These are phyloP conservation scores for Neopestalotiopsis clavispora DNA, from an alignment of 2,329 filamentous ascomycete species.

Conservation along the genomic window DNA sequence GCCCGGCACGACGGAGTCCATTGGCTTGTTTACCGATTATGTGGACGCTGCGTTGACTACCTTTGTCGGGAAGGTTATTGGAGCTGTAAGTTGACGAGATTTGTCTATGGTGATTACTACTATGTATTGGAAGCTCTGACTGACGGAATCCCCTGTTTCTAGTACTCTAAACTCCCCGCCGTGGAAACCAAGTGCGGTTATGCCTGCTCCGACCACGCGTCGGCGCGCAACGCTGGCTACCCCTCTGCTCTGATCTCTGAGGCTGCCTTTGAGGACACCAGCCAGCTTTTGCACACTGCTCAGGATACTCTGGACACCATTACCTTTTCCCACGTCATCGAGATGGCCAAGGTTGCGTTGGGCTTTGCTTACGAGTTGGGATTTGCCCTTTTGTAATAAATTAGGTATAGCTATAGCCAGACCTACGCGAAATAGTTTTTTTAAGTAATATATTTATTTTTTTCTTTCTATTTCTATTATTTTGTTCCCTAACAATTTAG, in stretches of 20 bases:
- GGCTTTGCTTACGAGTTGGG: slow-evolving; percentile 53
- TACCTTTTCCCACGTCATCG: slow-evolving; percentile 68
- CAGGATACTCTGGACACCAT: slow-evolving; percentile 74
- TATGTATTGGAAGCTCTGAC: not conserved
- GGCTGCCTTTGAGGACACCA: slow-evolving; percentile 61
- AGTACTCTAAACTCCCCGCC: slow-evolving; percentile 44
- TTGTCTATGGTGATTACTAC: no score
- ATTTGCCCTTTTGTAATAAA: slow-evolving; percentile 28
- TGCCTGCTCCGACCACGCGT: slow-evolving; percentile 71
- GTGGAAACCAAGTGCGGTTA: slow-evolving; percentile 58
- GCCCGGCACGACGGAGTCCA: slow-evolving; percentile 30
- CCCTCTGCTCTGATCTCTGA: slow-evolving; percentile 69
- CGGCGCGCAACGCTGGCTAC: slow-evolving; percentile 68
- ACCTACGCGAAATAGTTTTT: no score
- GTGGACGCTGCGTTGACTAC: slow-evolving; percentile 39
- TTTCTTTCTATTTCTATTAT: no score
- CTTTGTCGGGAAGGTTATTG: slow-evolving; percentile 44
- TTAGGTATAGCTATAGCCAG: no score
- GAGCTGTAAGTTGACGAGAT: slow-evolving; percentile 24
- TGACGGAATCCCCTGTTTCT: not conserved
- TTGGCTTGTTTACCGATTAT: slow-evolving; percentile 47
- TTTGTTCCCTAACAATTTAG: no score
- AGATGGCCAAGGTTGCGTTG: slow-evolving; percentile 60
- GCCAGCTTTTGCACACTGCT: slow-evolving; percentile 75
- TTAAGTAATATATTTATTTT: no score